These are phyloP conservation scores for Eucalyptus urophylla DNA, from an alignment of 345 rosid genomes.

Conservation along the genomic window DNA sequence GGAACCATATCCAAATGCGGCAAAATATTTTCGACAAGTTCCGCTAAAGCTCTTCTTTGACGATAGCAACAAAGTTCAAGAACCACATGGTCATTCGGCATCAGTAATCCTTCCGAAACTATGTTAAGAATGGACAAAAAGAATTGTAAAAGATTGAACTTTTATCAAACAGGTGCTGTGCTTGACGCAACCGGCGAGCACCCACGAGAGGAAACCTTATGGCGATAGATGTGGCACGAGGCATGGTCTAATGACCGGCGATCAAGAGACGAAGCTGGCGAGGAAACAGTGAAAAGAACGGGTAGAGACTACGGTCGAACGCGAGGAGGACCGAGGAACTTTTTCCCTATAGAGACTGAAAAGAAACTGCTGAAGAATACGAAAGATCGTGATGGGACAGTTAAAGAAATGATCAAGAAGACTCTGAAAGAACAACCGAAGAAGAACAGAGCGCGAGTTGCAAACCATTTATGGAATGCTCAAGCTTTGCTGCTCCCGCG, in stretches of 20 bases:
- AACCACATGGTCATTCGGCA: not conserved
- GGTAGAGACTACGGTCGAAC: not conserved
- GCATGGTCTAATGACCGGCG: not conserved
- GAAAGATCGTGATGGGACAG: fast-evolving
- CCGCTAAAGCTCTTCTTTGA: not conserved
- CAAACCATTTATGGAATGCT: not conserved
- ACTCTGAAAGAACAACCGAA: not conserved
- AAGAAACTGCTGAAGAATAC: not conserved
- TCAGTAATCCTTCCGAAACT: not conserved
- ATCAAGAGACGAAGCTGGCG: not conserved
- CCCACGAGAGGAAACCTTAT: not conserved
- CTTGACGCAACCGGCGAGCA: not conserved
- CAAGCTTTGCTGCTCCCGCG: not conserved
- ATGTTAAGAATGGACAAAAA: not conserved
- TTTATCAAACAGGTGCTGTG: not conserved
- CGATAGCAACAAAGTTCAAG: not conserved
- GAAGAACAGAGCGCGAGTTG: not conserved
- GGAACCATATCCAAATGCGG: not conserved
- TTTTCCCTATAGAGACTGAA: not conserved
- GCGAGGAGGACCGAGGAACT: not conserved
- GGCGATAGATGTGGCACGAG: not conserved
- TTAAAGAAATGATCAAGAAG: not conserved
- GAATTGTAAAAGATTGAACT: not conserved
- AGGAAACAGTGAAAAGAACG: not conserved
- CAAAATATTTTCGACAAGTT: not conserved